Percentiles rank a stretch among this genome's conserved stretches.
phyloP scores from a whole-genome alignment of 2,329 filamentous ascomycete genomes.

The Paecilomyces sp. region DNA sequence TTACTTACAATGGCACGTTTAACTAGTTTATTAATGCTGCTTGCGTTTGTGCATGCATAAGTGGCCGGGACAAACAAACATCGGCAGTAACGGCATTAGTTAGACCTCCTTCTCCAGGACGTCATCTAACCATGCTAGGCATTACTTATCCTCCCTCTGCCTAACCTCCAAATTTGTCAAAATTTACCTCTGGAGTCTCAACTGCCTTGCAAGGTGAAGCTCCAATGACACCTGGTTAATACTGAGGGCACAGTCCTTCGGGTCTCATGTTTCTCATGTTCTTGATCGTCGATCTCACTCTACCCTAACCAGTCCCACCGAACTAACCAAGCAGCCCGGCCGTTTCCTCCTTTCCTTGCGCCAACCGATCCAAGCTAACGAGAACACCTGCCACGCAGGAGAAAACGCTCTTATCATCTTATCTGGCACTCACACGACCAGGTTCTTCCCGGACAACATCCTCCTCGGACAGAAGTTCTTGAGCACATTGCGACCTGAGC shows the following conservation, averaged over 20 bases:
- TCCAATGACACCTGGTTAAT: not conserved
- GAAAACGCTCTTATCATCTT: slow-evolving; percentile 5
- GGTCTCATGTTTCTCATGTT: no score
- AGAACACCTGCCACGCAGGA: not conserved
- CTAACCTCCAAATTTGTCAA: not conserved
- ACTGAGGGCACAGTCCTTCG: not conserved
- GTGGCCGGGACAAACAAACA: no score
- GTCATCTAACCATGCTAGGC: no score
- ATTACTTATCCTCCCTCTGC: not conserved
- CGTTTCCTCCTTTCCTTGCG: not conserved
- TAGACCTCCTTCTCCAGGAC: no score
- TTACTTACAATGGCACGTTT: no score
- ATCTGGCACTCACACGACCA: not conserved
- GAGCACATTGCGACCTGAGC: not conserved
- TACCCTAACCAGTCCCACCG: not conserved
- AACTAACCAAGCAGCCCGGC: not conserved
- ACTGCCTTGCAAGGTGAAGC: not conserved
- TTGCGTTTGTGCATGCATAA: no score
- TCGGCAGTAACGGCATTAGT: no score
- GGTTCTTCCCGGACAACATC: not conserved
- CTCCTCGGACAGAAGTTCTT: not conserved
- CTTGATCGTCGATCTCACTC: not conserved
- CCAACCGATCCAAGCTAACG: not conserved
- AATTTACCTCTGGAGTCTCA: not conserved
- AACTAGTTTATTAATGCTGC: no score